These are phyloP conservation scores for Azolla pinnata DNA, from an alignment of 75 land plant genomes.

Conservation along the genomic window DNA sequence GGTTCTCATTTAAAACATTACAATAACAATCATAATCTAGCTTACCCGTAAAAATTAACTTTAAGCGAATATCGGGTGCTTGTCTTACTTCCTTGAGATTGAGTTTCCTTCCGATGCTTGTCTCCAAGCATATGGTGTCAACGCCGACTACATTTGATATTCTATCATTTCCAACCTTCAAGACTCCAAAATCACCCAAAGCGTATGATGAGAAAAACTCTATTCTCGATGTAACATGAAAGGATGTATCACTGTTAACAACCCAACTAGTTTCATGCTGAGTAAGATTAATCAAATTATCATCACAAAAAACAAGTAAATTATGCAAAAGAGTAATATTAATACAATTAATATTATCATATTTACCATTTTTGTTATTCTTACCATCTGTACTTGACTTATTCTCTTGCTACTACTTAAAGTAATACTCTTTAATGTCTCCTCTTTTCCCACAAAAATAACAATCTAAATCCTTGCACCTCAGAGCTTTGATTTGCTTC, in stretches of 20 bases:
- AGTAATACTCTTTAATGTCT: no score
- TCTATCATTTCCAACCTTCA: background rate
- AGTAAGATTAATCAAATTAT: background rate
- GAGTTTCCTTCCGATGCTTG: no score
- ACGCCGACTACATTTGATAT: constrained; percentile 9
- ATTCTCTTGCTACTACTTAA: background rate
- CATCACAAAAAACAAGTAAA: no score
- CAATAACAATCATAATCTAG: constrained; percentile 19
- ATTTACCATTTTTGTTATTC: background rate
- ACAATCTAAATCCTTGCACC: no score
- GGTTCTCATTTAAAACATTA: background rate
- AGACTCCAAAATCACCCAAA: background rate
- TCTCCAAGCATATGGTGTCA: constrained; percentile 11
- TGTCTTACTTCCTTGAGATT: constrained; percentile 12
- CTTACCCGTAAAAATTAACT: constrained; percentile 8
- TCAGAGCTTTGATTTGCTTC: no score
- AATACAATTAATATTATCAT: background rate
- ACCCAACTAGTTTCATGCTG: background rate
- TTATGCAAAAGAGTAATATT: background rate
- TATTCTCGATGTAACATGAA: background rate
- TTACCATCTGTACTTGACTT: background rate
- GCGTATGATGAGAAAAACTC: background rate
- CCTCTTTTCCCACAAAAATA: no score
- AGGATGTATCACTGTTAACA: background rate
- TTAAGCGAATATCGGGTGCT: constrained; percentile 7